Percentiles rank a stretch among this genome's conserved stretches.
Conservation (phyloP, 139 green algal genomes). For the Chlorella sp. region DNA sequence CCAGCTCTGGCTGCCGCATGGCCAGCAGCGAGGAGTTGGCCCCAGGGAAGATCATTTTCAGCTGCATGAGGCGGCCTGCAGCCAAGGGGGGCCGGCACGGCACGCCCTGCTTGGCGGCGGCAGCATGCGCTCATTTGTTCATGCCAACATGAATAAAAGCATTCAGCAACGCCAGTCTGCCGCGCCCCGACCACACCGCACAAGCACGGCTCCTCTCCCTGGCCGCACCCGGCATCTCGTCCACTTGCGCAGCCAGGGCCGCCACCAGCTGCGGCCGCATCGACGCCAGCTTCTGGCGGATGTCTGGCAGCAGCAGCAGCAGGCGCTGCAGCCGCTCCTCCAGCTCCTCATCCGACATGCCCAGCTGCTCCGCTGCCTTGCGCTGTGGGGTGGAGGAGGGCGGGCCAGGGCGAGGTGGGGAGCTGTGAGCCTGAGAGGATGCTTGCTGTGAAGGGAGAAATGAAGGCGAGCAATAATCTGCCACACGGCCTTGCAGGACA, state of each 20-base stretch:
- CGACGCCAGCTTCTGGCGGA: slow-evolving; percentile 41
- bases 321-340: slow-evolving; percentile 56
- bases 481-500: neutral
- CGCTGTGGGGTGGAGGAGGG: slow-evolving; percentile 41
- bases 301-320: slow-evolving; percentile 59
- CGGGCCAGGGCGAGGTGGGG: neutral
- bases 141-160: no score
- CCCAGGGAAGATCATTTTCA: slow-evolving; percentile 74
- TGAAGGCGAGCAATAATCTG: no score
- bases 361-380: slow-evolving; percentile 62
- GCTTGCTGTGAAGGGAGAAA: no score
- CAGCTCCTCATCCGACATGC: slow-evolving; percentile 68
- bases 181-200: no score
- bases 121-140: no score
- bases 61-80: slow-evolving; percentile 55
- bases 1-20: slow-evolving; percentile 56
- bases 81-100: no score
- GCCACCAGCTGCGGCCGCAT: slow-evolving; percentile 61
- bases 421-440: neutral
- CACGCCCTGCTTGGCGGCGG: no score
- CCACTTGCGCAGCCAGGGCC: slow-evolving; percentile 40
- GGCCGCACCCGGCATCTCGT: neutral
- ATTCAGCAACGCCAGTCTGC: no score
- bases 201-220: no score
- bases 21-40: slow-evolving; percentile 67